phyloP scores from a whole-genome alignment of 2,329 filamentous ascomycete species.

The Cladosporium sp. region DNA sequence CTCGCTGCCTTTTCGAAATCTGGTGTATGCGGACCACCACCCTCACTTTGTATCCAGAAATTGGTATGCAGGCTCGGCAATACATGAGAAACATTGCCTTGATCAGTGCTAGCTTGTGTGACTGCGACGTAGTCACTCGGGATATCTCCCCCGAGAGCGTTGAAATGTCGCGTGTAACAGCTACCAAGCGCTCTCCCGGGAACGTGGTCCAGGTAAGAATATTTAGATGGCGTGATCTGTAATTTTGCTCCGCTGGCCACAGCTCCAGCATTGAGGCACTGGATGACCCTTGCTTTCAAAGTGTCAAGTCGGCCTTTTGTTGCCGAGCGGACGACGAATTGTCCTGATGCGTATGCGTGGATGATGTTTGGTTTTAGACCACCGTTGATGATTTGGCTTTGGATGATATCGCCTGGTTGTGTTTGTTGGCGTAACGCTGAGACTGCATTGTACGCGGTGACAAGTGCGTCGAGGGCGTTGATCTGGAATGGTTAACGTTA shows the following conservation, averaged over 20 bases:
- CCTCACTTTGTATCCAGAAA: constrained; percentile 43
- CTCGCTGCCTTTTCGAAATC: constrained; percentile 37
- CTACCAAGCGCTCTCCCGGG: constrained; percentile 48
- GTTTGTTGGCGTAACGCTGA: constrained; percentile 38
- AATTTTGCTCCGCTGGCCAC: constrained; percentile 28
- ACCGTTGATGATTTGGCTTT: constrained; percentile 29
- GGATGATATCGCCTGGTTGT: constrained; percentile 37
- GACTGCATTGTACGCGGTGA: constrained; percentile 31
- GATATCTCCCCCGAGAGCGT: constrained; percentile 29
- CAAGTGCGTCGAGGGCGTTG: constrained; percentile 33
- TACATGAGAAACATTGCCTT: constrained; percentile 56
- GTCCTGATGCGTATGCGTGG: constrained; percentile 36
- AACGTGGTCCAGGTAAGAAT: constrained; percentile 52
- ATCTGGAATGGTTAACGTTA: constrained; percentile 16
- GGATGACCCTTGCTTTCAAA: constrained; percentile 29
- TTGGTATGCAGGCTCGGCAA: constrained; percentile 53
- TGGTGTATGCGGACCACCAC: constrained; percentile 35
- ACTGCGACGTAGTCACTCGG: constrained; percentile 39
- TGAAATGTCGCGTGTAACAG: constrained; percentile 26
- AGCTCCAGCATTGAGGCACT: constrained; percentile 47
- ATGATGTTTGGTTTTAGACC: constrained; percentile 36
- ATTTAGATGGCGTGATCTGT: constrained; percentile 37
- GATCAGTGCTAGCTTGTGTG: constrained; percentile 56
- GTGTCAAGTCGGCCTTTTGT: constrained; percentile 27
- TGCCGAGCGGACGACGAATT: constrained; percentile 35